These are phyloP conservation scores for Daldinia vernicosa DNA, from an alignment of 495 filamentous ascomycete genomes.

Conservation along the genomic window DNA sequence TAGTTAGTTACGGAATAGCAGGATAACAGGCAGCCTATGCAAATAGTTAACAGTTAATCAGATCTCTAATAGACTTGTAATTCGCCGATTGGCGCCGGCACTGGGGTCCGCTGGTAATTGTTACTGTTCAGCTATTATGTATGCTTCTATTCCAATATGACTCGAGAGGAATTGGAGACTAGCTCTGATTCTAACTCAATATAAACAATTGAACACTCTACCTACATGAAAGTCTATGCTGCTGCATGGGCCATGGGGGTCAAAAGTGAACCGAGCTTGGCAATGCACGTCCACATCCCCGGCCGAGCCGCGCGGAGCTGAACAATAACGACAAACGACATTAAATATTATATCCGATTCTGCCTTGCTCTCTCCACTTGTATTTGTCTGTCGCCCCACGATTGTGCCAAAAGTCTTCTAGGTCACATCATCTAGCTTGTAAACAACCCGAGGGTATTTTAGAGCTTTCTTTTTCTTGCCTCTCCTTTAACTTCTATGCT, in stretches of 20 bases:
- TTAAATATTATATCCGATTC: background rate
- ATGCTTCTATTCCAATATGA: slow-evolving; percentile 9
- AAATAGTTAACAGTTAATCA: slow-evolving; percentile 14
- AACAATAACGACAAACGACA: slow-evolving; percentile 19
- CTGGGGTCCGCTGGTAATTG: slow-evolving; percentile 7
- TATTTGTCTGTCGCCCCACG: background rate
- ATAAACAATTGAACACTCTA: background rate
- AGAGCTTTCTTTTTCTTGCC: background rate
- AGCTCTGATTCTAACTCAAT: background rate
- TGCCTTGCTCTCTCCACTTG: background rate
- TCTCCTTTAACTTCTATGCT: background rate
- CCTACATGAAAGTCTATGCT: background rate
- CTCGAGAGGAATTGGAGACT: slow-evolving; percentile 6
- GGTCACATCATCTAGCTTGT: background rate
- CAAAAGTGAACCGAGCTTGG: slow-evolving; percentile 8
- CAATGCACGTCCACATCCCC: slow-evolving; percentile 12
- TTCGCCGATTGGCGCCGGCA: slow-evolving; percentile 28
- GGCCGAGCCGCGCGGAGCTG: slow-evolving; percentile 31
- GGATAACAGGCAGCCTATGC: slow-evolving; percentile 29
- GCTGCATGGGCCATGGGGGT: background rate
- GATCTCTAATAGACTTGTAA: slow-evolving; percentile 30
- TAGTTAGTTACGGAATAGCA: background rate
- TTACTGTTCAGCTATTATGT: background rate
- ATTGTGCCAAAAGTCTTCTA: background rate
- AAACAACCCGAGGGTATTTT: background rate